phyloP scores from a whole-genome alignment of 2,329 filamentous ascomycete species.

The Apiospora koreana region DNA sequence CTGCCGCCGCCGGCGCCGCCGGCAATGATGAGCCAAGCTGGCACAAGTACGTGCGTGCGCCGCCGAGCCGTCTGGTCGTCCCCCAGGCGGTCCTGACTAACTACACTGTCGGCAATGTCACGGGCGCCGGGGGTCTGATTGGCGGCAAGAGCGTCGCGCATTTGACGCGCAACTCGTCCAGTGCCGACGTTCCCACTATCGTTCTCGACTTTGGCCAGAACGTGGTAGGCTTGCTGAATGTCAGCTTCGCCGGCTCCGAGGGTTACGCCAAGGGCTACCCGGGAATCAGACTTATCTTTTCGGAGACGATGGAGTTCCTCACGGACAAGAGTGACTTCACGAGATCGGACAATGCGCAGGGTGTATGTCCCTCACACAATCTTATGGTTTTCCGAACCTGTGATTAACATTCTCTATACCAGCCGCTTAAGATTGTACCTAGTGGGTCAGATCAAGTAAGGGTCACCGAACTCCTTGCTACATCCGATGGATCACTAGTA shows the following conservation, averaged over 20 bases:
- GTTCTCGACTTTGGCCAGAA: constrained; percentile 54
- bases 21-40: constrained; percentile 27
- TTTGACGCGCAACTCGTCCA: constrained; percentile 26
- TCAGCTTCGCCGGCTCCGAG: constrained; percentile 41
- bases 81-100: constrained; percentile 34
- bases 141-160: constrained; percentile 30
- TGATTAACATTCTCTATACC: constrained; percentile 18
- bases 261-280: constrained; percentile 30
- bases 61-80: constrained; percentile 30
- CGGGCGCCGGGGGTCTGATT: constrained; percentile 37
- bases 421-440: constrained; percentile 38
- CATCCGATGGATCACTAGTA: not conserved
- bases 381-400: not conserved
- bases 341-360: constrained; percentile 42
- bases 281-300: constrained; percentile 49
- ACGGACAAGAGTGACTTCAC: constrained; percentile 48
- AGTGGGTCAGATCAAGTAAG: constrained; percentile 49
- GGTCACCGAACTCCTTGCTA: not conserved
- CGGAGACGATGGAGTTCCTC: constrained; percentile 48
- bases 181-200: constrained; percentile 35
- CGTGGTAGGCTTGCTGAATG: constrained; percentile 43
- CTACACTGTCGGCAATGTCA: constrained; percentile 39
- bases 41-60: constrained; percentile 42
- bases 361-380: constrained; percentile 16
- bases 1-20: not conserved